Conservation (phyloP, 78 protist genomes). For the Tieghemostelium lacteum region DNA sequence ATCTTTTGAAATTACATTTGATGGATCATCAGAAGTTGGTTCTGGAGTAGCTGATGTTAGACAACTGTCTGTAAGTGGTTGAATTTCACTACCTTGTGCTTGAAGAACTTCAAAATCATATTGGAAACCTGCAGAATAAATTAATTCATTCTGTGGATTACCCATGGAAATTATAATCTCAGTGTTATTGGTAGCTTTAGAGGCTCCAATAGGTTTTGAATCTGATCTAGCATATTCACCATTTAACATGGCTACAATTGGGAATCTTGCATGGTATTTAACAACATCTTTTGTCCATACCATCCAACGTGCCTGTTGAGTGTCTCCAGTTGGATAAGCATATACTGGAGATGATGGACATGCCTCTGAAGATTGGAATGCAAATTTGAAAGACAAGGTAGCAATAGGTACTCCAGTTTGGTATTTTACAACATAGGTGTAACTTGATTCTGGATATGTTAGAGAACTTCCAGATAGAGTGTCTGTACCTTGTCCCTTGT, state of each 20-base stretch:
- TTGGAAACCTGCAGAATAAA: neutral
- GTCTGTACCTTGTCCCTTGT: neutral
- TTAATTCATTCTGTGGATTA: neutral
- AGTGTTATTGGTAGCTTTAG: neutral
- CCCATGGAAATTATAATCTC: neutral
- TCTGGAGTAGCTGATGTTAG: neutral
- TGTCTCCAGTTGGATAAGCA: constrained; percentile 15
- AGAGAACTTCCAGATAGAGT: neutral
- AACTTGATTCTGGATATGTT: neutral
- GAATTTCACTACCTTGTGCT: neutral
- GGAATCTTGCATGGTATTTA: constrained; percentile 20
- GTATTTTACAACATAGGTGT: constrained; percentile 4
- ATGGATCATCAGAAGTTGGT: neutral
- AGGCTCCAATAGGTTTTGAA: neutral
- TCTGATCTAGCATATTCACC: neutral
- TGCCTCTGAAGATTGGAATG: neutral
- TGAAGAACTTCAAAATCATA: neutral
- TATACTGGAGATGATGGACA: neutral
- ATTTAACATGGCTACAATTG: constrained; percentile 6
- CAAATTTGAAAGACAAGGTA: neutral
- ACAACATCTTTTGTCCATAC: neutral
- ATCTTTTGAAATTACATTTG: too few species aligned
- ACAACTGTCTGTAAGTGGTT: neutral
- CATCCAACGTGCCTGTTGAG: neutral
- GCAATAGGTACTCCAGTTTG: neutral